Base-by-base conservation (phyloP, 306 rosid genomes). In the Casuarina cunninghamiana region DNA sequence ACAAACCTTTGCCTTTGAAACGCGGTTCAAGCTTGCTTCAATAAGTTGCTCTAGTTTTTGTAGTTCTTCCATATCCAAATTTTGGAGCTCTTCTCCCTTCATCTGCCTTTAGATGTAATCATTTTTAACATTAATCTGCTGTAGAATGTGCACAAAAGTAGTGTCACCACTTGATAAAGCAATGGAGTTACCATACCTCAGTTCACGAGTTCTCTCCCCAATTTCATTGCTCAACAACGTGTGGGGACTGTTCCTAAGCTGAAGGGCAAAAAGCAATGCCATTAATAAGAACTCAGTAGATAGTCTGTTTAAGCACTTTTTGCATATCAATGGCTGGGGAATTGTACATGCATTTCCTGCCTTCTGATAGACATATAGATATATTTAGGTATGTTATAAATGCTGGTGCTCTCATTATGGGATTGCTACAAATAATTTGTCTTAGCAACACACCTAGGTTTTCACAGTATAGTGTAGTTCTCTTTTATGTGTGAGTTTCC, bases 61-160 rank as follows among this genome's bases (percentile, higher is more conserved):
- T n/a, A 84, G 68, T 2, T 84, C 85, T 10, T 81, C 75, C 3
- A 78, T 15, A 51, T 71, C 69, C 26, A 84, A 51, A 45, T 65
- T 80, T 51, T 74, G 75, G 51, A 81, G 80, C 35, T 84, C 85
- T 38, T 84, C 88, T 53, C 88, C 88, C 67, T 48, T 81, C 66
- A 84, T 53, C 41, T 43, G 46, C 75, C 88, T 84, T 62, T 70
- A 57, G 70, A 21, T 65, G 21, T 10, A 37, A 66, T 41, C 44
- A 66, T 66, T 66, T 66, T 42, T 26, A 9, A 17, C 71, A 66
- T 66, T n/a, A 66, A 66, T 43, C 42, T 42, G 8, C 49, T 66
- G 71, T 41, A 50, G 35, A 7, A 66, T 66, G 49, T 41, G 71
- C 71, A 41, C 41, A 21, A 6, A 10, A 6, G 16, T 41, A 41